A percentile compares a stretch with the other conserved stretches of the same genome.
Evolutionary conservation across 768 basidiomycete species (phyloP).

Genomic region (Agaricus blazei): DNA sequence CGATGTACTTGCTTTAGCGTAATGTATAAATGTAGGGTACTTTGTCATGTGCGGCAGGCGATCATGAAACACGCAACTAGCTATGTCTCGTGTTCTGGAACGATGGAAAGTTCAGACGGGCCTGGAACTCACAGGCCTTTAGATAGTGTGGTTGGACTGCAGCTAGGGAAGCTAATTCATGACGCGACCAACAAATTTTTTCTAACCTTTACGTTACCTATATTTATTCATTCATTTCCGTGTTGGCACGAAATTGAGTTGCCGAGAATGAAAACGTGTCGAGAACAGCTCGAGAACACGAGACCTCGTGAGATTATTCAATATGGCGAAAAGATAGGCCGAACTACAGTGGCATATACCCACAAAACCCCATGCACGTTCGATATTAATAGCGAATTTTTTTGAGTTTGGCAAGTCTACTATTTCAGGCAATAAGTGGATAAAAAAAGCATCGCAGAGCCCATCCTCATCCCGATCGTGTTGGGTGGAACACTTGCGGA

Average conservation of each 20-base stretch:
- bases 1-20: no score
- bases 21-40: background rate
- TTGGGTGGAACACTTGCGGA: constrained; percentile 40
- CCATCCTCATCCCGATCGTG: constrained; percentile 41
- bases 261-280: constrained; percentile 5
- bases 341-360: background rate
- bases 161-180: no score
- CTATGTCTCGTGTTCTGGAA: background rate
- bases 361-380: background rate
- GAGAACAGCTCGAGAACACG: no score
- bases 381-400: constrained; percentile 13
- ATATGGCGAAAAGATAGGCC: no score
- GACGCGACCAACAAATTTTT: no score
- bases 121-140: no score
- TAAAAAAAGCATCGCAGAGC: constrained; percentile 35
- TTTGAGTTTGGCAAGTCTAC: constrained; percentile 16
- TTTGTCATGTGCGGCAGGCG: background rate
- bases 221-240: no score
- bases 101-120: background rate
- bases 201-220: no score
- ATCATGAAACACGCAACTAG: background rate
- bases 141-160: no score
- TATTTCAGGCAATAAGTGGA: constrained; percentile 42
- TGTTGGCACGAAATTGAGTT: constrained; percentile 10
- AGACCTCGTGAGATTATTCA: no score